These are phyloP conservation scores for Silene latifolia DNA, from an alignment of 148 eudicot genomes.

Conservation along the genomic window DNA sequence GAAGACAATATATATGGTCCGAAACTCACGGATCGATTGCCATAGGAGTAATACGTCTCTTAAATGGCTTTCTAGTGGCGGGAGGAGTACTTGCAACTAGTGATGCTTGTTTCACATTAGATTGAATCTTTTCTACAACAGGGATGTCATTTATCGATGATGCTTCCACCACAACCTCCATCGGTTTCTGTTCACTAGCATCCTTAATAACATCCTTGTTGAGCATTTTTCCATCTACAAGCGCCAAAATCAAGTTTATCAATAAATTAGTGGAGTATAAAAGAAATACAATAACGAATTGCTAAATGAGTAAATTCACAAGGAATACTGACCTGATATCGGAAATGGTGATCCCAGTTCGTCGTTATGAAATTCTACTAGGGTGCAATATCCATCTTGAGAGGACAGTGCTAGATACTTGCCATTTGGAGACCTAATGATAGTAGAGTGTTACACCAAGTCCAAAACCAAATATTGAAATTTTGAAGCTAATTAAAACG, in stretches of 20 bases:
- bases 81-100: slow-evolving; percentile 28
- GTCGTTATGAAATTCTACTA: slow-evolving; percentile 73
- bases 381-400: slow-evolving; percentile 93
- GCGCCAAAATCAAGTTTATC: neutral
- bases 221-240: slow-evolving; percentile 30
- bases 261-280: neutral
- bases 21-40: slow-evolving; percentile 53
- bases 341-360: slow-evolving; percentile 71
- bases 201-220: slow-evolving; percentile 14
- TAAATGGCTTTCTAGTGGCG: slow-evolving; percentile 55
- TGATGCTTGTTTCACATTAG: slow-evolving; percentile 22
- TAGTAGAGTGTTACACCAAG: neutral
- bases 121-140: slow-evolving; percentile 22
- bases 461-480: neutral
- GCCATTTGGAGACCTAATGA: slow-evolving; percentile 67
- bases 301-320: neutral
- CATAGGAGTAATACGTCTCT: slow-evolving; percentile 90
- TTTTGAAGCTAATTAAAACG: neutral
- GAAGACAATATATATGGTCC: neutral
- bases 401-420: slow-evolving; percentile 80
- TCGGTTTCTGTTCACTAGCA: slow-evolving; percentile 21
- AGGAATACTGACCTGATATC: slow-evolving; percentile 48
- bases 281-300: neutral
- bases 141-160: slow-evolving; percentile 18
- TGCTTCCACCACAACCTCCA: slow-evolving; percentile 26